phyloP scores from a whole-genome alignment of 495 filamentous ascomycete genomes.

The Oleoguttula mirabilis region DNA sequence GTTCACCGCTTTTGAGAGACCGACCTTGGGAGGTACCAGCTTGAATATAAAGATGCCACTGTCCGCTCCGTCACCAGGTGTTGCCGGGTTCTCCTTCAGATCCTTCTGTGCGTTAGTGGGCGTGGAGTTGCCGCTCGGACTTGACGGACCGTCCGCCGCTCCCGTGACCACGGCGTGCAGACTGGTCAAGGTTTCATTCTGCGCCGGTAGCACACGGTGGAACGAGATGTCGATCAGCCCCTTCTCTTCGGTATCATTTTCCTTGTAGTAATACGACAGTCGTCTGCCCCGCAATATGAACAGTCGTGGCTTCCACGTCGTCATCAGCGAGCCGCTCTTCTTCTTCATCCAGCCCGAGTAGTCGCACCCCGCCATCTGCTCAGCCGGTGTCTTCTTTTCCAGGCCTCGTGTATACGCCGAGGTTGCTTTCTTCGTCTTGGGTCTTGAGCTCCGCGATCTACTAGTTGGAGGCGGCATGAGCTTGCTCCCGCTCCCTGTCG shows the following conservation, averaged over 20 bases:
- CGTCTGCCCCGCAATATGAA: slow-evolving; percentile 87
- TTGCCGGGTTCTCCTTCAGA: slow-evolving; percentile 25
- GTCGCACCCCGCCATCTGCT: slow-evolving; percentile 78
- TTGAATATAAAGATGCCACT: slow-evolving; percentile 87
- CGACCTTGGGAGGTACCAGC: slow-evolving; percentile 77
- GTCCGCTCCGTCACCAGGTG: slow-evolving; percentile 19
- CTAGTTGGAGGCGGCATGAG: slow-evolving; percentile 7
- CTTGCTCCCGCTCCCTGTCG: slow-evolving; percentile 7
- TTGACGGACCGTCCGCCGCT: slow-evolving; percentile 58
- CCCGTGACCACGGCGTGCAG: slow-evolving; percentile 88
- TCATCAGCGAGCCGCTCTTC: slow-evolving; percentile 85
- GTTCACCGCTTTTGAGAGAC: slow-evolving; percentile 81
- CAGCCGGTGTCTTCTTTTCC: slow-evolving; percentile 65
- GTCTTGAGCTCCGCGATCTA: slow-evolving; percentile 21
- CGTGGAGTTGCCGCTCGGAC: slow-evolving; percentile 52
- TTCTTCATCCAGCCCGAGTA: slow-evolving; percentile 99
- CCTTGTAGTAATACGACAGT: slow-evolving; percentile 92
- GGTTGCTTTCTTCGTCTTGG: slow-evolving; percentile 81
- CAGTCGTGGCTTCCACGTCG: slow-evolving; percentile 89
- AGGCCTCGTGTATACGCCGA: slow-evolving; percentile 86
- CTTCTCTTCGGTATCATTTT: slow-evolving; percentile 80
- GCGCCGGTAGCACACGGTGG: slow-evolving; percentile 89
- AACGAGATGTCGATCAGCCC: slow-evolving; percentile 95
- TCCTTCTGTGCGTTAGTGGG: slow-evolving; percentile 37
- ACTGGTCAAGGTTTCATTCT: slow-evolving; percentile 78